Conservation (phyloP, 2,329 filamentous ascomycete genomes). For the Fusarium siculi region DNA sequence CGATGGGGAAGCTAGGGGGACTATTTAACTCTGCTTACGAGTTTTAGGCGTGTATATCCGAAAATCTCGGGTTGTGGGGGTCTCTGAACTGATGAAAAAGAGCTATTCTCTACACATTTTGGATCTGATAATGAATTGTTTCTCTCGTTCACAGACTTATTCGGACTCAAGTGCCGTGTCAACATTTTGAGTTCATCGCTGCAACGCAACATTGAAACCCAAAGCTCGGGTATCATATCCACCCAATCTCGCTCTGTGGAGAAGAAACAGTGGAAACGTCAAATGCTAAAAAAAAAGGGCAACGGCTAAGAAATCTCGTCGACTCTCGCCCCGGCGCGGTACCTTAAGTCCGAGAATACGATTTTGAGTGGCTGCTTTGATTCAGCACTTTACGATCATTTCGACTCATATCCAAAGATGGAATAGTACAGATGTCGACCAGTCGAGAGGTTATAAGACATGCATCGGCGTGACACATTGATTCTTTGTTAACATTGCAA, state of each 20-base stretch:
- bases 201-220: conserved; percentile 12
- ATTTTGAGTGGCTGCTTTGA: neutral
- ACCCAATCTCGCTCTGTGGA: conserved; percentile 27
- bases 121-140: neutral
- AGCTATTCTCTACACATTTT: neutral
- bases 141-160: neutral
- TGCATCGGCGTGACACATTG: conserved; percentile 15
- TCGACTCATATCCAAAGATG: conserved; percentile 7
- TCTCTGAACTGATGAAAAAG: neutral
- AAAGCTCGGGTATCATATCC: conserved; percentile 19
- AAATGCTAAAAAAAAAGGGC: conserved; percentile 4
- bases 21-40: neutral
- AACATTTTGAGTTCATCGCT: neutral
- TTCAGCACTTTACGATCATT: conserved; percentile 4
- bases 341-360: conserved; percentile 8
- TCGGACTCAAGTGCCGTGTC: neutral
- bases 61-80: neutral
- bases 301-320: neutral
- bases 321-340: neutral
- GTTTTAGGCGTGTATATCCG: conserved; percentile 1
- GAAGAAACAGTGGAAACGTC: neutral
- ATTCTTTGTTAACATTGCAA: neutral
- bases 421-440: neutral
- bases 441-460: neutral
- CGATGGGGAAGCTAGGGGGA: neutral